Conservation (phyloP, 306 rosid genomes). For the Casuarina equisetifolia region DNA sequence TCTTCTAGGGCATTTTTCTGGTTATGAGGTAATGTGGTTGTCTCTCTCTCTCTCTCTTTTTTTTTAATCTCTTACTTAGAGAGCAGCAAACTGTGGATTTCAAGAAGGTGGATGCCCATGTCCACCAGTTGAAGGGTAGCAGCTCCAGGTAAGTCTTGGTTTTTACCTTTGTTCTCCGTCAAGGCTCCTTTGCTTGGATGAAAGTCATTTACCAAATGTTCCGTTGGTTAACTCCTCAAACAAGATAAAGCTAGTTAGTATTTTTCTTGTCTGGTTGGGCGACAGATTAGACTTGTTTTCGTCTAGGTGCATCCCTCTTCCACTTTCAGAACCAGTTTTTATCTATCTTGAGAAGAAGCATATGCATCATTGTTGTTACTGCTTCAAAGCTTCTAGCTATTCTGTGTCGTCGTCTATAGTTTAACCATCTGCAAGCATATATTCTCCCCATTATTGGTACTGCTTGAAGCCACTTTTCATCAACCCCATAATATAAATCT, state of each 20-base stretch:
- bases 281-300: not conserved
- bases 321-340: not conserved
- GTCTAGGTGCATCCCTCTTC: not conserved
- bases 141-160: conserved; percentile 69
- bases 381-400: conserved; percentile 3
- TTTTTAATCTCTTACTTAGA: conserved; percentile 30
- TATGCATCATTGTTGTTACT: not conserved
- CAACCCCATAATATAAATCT: not conserved
- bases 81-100: conserved; percentile 56
- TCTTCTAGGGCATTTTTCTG: not conserved
- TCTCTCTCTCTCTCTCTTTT: not conserved
- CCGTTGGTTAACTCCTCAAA: not conserved
- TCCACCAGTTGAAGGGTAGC: conserved; percentile 92
- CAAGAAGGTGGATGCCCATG: conserved; percentile 60
- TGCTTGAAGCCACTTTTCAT: not conserved
- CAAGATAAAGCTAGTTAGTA: not conserved
- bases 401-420: not conserved
- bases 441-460: not conserved
- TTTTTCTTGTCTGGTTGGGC: not conserved
- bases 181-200: not conserved
- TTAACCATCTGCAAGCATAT: not conserved
- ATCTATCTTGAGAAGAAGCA: not conserved
- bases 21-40: not conserved
- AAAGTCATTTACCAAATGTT: not conserved
- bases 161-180: not conserved